A percentile compares a stretch with the other conserved stretches of the same genome.
Conservation (phyloP, 768 basidiomycete species). For the Auriscalpium orientale region DNA sequence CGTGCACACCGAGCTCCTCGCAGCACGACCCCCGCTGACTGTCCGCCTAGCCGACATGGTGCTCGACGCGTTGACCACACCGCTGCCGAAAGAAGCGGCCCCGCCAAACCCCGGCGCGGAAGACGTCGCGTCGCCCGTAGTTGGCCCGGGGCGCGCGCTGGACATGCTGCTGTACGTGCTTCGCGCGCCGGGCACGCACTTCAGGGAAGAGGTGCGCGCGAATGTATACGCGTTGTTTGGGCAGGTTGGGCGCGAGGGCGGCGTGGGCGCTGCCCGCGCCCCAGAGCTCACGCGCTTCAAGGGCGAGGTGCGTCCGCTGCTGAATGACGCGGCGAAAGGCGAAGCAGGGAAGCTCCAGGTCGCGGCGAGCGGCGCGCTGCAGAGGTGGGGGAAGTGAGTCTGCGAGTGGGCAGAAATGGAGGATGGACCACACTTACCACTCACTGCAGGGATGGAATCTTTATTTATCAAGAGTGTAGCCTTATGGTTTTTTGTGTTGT, state of each 20-base stretch:
- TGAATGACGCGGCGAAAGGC: constrained; percentile 38
- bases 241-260: constrained; percentile 49
- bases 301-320: constrained; percentile 38
- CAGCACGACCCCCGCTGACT: not conserved
- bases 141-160: constrained; percentile 48
- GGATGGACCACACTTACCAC: too few species aligned
- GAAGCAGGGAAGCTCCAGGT: constrained; percentile 31
- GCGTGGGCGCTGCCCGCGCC: constrained; percentile 33
- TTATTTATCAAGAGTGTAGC: too few species aligned
- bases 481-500: too few species aligned
- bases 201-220: constrained; percentile 68
- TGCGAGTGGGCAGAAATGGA: too few species aligned
- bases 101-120: constrained; percentile 24
- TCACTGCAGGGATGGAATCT: too few species aligned
- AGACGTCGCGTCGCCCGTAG: constrained; percentile 41
- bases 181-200: constrained; percentile 37
- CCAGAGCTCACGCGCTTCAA: constrained; percentile 39
- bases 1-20: constrained; percentile 16
- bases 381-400: constrained; percentile 4
- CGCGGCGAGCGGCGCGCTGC: constrained; percentile 34
- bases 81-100: constrained; percentile 36
- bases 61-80: constrained; percentile 47
- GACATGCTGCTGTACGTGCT: constrained; percentile 64
- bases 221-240: constrained; percentile 70
- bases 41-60: constrained; percentile 42